Conservation (phyloP, 2,329 filamentous ascomycete species). For the Trichoderma harzianum region DNA sequence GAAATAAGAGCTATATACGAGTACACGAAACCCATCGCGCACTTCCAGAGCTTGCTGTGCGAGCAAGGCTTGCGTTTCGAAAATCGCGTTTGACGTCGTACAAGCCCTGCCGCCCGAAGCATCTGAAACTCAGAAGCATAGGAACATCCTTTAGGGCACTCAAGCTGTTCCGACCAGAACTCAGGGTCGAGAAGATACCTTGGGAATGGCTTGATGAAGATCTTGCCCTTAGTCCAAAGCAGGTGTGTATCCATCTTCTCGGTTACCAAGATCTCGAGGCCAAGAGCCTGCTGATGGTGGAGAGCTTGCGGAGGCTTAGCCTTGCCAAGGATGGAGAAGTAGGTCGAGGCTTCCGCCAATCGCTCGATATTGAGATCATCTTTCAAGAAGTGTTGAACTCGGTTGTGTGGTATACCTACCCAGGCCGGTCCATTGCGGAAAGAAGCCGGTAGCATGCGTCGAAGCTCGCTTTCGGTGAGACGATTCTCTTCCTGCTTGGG, state of each 20-base stretch:
- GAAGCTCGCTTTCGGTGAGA: neutral
- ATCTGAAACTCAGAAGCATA: neutral
- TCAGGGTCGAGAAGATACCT: neutral
- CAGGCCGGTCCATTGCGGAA: neutral
- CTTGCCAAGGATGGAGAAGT: constrained; percentile 4
- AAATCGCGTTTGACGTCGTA: neutral
- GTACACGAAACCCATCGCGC: constrained; percentile 8
- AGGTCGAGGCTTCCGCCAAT: neutral
- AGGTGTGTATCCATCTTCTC: constrained; percentile 16
- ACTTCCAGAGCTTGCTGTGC: neutral
- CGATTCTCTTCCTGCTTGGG: neutral
- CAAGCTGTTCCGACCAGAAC: constrained; percentile 2
- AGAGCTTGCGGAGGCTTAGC: neutral
- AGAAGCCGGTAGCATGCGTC: neutral
- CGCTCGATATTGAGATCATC: neutral
- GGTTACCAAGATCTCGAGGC: constrained; percentile 1
- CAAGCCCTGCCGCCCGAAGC: neutral
- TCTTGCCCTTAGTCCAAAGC: neutral
- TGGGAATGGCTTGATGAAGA: constrained; percentile 16
- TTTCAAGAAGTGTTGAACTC: neutral
- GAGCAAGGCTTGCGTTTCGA: neutral
- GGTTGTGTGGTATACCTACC: neutral
- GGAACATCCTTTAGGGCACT: neutral
- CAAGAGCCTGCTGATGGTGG: constrained; percentile 6
- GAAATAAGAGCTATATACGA: constrained; percentile 10